Conservation (phyloP, 495 filamentous ascomycete species). For the Trichocladium uniseriatum region DNA sequence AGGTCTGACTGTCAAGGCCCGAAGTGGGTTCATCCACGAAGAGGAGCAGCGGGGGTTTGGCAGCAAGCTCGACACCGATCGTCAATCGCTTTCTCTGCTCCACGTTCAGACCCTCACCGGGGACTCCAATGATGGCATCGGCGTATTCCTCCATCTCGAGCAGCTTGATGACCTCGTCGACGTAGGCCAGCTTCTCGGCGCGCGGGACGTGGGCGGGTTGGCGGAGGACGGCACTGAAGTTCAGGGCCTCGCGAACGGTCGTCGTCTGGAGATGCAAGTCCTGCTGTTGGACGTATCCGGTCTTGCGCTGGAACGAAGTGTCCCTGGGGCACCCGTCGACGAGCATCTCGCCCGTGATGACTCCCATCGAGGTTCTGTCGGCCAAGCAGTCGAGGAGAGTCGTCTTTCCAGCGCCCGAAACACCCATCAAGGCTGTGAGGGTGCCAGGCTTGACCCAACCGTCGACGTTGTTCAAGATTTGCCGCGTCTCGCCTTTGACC, state of each 20-base stretch:
- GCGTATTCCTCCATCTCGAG: constrained; percentile 83
- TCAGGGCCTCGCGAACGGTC: constrained; percentile 78
- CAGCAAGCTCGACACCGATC: constrained; percentile 85
- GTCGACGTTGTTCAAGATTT: constrained; percentile 73
- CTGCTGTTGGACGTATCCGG: constrained; percentile 92
- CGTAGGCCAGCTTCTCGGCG: constrained; percentile 74
- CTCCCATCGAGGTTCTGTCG: constrained; percentile 73
- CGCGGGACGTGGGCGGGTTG: constrained; percentile 62
- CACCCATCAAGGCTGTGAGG: constrained; percentile 80
- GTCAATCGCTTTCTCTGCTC: constrained; percentile 85
- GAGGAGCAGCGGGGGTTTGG: constrained; percentile 78
- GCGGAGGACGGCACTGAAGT: constrained; percentile 75
- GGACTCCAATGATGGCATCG: constrained; percentile 79
- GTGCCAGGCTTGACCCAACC: constrained; percentile 91
- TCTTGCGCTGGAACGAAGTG: constrained; percentile 82
- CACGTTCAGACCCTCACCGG: constrained; percentile 84
- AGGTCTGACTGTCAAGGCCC: constrained; percentile 75
- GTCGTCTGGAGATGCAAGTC: constrained; percentile 82
- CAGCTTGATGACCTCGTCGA: constrained; percentile 83
- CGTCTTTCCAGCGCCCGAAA: constrained; percentile 65
- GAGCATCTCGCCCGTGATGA: constrained; percentile 76
- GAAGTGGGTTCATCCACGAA: constrained; percentile 90
- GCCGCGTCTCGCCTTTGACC: constrained; percentile 65
- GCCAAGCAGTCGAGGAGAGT: constrained; percentile 66
- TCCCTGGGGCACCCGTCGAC: constrained; percentile 71